A percentile compares a stretch with the other conserved stretches of the same genome.
Evolutionary conservation across 768 basidiomycete species (phyloP).

Genomic region (Boletus rubescentipes): DNA sequence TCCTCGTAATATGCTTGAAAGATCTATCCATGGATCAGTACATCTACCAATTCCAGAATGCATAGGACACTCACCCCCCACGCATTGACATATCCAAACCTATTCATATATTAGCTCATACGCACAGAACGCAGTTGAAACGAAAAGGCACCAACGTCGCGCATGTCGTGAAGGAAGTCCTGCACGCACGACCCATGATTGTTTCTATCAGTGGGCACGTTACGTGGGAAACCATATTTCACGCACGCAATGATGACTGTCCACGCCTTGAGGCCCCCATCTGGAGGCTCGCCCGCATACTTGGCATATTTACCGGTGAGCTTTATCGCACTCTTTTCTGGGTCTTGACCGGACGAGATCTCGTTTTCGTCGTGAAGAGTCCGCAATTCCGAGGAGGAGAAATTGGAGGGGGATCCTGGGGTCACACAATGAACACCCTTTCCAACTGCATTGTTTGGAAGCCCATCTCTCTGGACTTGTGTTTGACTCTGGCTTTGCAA

Average conservation of each 20-base stretch:
- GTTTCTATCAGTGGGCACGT: background rate
- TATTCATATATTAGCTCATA: slow-evolving; percentile 14
- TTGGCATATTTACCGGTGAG: slow-evolving; percentile 15
- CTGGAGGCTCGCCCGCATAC: slow-evolving; percentile 25
- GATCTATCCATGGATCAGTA: slow-evolving; percentile 38
- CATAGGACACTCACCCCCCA: slow-evolving; percentile 60
- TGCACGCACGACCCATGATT: background rate
- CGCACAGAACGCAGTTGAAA: background rate
- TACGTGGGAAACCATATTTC: background rate
- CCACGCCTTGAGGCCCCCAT: slow-evolving; percentile 34
- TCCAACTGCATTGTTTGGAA: background rate
- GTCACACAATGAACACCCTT: no score
- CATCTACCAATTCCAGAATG: background rate
- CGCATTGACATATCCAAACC: slow-evolving; percentile 70
- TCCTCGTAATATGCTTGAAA: slow-evolving; percentile 74
- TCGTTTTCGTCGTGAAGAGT: slow-evolving; percentile 14
- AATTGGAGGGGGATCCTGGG: background rate
- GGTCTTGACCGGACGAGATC: background rate
- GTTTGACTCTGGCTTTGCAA: background rate
- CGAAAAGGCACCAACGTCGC: slow-evolving; percentile 36
- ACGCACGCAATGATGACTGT: slow-evolving; percentile 30
- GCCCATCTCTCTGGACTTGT: background rate
- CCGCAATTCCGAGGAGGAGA: background rate
- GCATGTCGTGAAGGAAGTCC: slow-evolving; percentile 31
- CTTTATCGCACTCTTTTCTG: slow-evolving; percentile 4